A percentile compares a stretch with the other conserved stretches of the same genome.
Conservation (phyloP, 805 yeast species). For the Metschnikowia borealis region DNA sequence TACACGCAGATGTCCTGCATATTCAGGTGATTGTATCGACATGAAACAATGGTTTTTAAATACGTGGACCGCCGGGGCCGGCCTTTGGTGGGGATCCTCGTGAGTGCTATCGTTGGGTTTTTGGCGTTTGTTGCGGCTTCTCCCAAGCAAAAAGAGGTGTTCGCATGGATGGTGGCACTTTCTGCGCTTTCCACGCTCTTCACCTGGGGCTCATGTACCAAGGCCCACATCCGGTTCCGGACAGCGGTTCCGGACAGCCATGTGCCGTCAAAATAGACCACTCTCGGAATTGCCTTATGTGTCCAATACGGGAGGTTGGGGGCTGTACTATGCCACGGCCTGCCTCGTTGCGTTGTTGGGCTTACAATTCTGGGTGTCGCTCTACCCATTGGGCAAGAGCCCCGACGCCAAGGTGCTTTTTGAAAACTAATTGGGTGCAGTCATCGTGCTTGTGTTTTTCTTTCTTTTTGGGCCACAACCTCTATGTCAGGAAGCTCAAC, state of each 20-base stretch:
- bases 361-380: slow-evolving; percentile 27
- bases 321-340: slow-evolving; percentile 23
- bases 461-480: slow-evolving; percentile 24
- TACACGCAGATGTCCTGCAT: no score
- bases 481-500: slow-evolving; percentile 20
- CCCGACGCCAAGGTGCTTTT: slow-evolving; percentile 22
- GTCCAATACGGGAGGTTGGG: slow-evolving; percentile 44
- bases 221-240: slow-evolving; percentile 40
- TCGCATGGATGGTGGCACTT: slow-evolving; percentile 40
- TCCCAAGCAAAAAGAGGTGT: slow-evolving; percentile 33
- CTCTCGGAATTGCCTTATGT: slow-evolving; percentile 50
- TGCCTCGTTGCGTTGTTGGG: slow-evolving; percentile 22
- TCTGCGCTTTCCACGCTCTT: slow-evolving; percentile 41
- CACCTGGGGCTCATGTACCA: slow-evolving; percentile 41
- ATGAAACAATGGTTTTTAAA: no score
- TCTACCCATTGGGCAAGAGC: slow-evolving; percentile 22
- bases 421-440: slow-evolving; percentile 25
- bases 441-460: slow-evolving; percentile 21
- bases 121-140: slow-evolving; percentile 41
- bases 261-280: slow-evolving; percentile 38
- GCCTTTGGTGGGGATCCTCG: slow-evolving; percentile 36
- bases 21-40: no score
- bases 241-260: slow-evolving; percentile 38
- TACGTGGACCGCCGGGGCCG: slow-evolving; percentile 40
- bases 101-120: slow-evolving; percentile 33